These are phyloP conservation scores for Oryza meyeriana DNA, from an alignment of 176 grass and related monocot species.

Conservation along the genomic window DNA sequence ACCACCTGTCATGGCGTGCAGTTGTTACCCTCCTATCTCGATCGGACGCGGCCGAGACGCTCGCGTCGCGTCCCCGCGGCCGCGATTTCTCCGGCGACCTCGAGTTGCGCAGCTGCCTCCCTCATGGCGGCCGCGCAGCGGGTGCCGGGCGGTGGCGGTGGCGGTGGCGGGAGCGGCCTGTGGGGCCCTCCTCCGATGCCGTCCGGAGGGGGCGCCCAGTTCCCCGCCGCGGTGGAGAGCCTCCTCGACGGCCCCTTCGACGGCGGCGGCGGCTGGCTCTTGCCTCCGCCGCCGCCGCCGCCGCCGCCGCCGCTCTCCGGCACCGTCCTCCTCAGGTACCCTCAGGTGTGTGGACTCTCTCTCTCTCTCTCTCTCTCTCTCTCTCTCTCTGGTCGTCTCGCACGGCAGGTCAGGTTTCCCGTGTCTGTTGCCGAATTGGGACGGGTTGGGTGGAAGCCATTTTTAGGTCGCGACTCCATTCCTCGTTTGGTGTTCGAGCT, in stretches of 20 bases:
- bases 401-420: too few species aligned
- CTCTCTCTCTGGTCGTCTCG: neutral
- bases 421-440: neutral
- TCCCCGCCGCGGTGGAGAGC: slow-evolving; percentile 15
- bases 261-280: neutral
- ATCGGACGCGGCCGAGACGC: too few species aligned
- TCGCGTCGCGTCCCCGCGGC: neutral
- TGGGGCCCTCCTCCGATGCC: neutral
- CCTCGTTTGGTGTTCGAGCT: neutral
- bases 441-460: neutral
- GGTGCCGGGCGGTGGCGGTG: neutral
- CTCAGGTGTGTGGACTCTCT: neutral
- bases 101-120: neutral
- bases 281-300: neutral
- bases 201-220: neutral
- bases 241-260: neutral
- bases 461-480: neutral
- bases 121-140: slow-evolving; percentile 9
- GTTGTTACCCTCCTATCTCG: too few species aligned
- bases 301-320: slow-evolving; percentile 22
- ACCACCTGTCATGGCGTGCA: too few species aligned
- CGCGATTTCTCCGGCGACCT: neutral
- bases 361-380: too few species aligned
- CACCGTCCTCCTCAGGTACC: slow-evolving; percentile 28
- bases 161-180: neutral